Evolutionary conservation across 352 stramenopile genomes (phyloP).

Genomic region (Chrysophaeum taylorii): DNA sequence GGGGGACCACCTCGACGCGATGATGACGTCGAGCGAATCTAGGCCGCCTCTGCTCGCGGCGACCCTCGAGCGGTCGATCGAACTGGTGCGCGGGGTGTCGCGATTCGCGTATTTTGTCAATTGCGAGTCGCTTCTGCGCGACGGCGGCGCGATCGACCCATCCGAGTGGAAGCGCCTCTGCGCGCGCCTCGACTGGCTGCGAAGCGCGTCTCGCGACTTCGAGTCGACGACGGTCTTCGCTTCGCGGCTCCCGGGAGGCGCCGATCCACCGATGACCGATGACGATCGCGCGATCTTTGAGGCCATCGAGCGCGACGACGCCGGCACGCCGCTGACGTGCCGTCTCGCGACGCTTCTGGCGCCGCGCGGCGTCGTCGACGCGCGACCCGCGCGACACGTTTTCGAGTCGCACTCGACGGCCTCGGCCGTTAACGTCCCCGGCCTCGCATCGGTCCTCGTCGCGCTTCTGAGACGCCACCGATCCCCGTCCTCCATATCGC

Average conservation of each 20-base stretch:
- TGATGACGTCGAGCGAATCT: neutral
- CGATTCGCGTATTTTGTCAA: neutral
- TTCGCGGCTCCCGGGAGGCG: neutral
- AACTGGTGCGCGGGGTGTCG: neutral
- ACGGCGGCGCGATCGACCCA: neutral
- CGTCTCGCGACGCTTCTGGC: neutral
- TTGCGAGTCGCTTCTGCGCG: neutral
- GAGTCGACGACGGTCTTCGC: neutral
- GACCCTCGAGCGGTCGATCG: neutral
- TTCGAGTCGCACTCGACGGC: neutral
- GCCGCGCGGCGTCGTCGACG: neutral
- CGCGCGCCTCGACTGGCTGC: neutral
- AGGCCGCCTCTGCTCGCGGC: neutral
- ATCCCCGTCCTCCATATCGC: neutral
- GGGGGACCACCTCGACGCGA: constrained; percentile 6
- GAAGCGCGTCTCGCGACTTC: neutral
- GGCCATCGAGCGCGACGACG: neutral
- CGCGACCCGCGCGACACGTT: neutral
- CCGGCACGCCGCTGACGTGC: neutral
- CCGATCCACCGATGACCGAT: neutral
- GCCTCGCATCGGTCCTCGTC: neutral
- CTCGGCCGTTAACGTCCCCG: neutral
- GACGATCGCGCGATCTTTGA: neutral
- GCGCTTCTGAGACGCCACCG: neutral
- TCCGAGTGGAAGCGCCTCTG: too few relatives aligned